phyloP scores from a whole-genome alignment of 345 rosid species.

The Salix udensis region DNA sequence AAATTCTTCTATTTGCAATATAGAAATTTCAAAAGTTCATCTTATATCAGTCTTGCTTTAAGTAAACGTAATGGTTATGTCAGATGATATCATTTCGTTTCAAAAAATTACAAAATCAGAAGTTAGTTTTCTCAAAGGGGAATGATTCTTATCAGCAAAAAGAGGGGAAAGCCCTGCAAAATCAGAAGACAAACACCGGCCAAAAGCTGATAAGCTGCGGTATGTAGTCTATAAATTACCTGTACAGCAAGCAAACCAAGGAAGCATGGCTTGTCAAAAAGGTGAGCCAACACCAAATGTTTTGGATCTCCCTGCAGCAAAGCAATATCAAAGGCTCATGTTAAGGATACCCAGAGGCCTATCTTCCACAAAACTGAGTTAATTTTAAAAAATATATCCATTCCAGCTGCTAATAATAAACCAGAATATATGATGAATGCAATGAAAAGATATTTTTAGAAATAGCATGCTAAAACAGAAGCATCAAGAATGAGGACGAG shows the following conservation, averaged over 20 bases:
- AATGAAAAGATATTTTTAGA: not conserved
- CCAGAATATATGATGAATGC: not conserved
- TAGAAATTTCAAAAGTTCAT: not conserved
- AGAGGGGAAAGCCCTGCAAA: not conserved
- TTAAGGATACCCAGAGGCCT: conserved; percentile 7
- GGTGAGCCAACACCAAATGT: conserved; percentile 82
- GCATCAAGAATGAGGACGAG: not conserved
- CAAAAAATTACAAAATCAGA: not conserved
- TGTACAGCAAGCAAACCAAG: conserved; percentile 86
- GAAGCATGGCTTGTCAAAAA: conserved; percentile 96
- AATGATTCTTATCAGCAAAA: not conserved
- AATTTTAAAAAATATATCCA: not conserved
- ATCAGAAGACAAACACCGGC: not conserved
- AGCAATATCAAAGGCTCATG: not conserved
- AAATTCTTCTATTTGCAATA: not conserved
- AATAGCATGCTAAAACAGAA: not conserved
- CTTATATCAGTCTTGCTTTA: not conserved
- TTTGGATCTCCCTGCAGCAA: conserved; percentile 67
- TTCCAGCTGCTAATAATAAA: not conserved
- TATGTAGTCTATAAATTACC: conserved; percentile 26
- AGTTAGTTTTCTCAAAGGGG: not conserved
- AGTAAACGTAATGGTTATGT: not conserved
- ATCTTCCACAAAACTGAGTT: not conserved
- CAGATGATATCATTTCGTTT: not conserved
- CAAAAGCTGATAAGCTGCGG: not conserved